These are phyloP conservation scores for Colletotrichum nymphaeae DNA, from an alignment of 2,329 filamentous ascomycete genomes.

Conservation along the genomic window DNA sequence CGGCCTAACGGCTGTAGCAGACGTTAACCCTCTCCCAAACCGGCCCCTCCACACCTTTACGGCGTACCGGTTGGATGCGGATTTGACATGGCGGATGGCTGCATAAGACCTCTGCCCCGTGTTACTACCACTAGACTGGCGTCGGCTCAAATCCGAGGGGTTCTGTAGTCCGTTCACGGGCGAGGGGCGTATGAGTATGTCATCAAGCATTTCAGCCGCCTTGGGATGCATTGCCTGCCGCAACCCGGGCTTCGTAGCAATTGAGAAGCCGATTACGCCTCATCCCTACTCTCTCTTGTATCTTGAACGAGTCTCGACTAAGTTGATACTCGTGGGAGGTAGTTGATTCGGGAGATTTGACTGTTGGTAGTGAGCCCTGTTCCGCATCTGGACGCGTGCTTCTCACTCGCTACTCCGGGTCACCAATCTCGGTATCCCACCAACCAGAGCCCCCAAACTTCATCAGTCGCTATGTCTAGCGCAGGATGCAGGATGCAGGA, in stretches of 20 bases:
- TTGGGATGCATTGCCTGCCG: neutral
- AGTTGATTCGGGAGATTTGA: neutral
- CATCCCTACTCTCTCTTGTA: neutral
- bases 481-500: neutral
- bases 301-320: neutral
- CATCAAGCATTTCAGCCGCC: neutral
- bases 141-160: no score
- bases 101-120: no score
- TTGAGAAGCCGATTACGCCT: neutral
- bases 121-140: no score
- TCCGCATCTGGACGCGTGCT: neutral
- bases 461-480: neutral
- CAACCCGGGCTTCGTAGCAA: neutral
- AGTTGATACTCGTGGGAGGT: neutral
- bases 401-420: neutral
- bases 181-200: neutral
- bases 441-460: neutral
- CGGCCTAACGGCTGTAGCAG: neutral
- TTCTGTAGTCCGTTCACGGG: neutral
- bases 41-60: neutral
- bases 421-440: neutral
- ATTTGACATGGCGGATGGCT: neutral
- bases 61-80: neutral
- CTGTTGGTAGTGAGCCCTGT: neutral
- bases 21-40: neutral